These are phyloP conservation scores for Chaetoceros tenuissimus DNA, from an alignment of 108 stramenopile species.

Conservation along the genomic window DNA sequence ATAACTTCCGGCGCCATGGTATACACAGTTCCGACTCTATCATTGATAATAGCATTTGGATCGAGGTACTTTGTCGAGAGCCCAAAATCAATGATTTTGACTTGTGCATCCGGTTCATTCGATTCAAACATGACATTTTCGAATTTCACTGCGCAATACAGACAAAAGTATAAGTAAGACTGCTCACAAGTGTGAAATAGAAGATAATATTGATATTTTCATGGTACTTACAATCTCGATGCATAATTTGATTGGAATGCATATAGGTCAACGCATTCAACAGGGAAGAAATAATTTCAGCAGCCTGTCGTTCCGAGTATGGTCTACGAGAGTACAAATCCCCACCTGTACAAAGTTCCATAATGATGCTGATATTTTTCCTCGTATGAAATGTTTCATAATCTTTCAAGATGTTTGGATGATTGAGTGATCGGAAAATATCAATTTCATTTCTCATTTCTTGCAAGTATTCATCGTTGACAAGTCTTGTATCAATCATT, in stretches of 20 bases:
- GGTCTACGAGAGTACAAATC: conserved; percentile 54
- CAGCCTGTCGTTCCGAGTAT: conserved; percentile 65
- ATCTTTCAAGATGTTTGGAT: conserved; percentile 89
- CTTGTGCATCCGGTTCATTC: conserved; percentile 30
- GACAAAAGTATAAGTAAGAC: conserved; percentile 8
- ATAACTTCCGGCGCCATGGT: conserved; percentile 84
- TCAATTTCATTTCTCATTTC: conserved; percentile 76
- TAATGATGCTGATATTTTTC: conserved; percentile 61
- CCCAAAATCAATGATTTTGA: conserved; percentile 66
- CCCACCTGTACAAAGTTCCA: conserved; percentile 69
- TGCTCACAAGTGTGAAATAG: neutral
- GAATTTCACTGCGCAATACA: conserved; percentile 15
- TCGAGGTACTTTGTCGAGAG: conserved; percentile 28
- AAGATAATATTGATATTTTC: neutral
- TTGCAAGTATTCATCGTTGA: conserved; percentile 27
- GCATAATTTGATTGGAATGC: conserved; percentile 38
- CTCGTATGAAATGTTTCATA: conserved; percentile 72
- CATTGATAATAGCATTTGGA: conserved; percentile 26
- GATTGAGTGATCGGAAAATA: conserved; percentile 66
- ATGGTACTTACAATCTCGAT: conserved; percentile 32
- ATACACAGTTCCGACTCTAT: conserved; percentile 72
- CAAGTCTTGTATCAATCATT: too few species aligned
- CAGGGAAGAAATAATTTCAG: conserved; percentile 43
- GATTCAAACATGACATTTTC: conserved; percentile 83
- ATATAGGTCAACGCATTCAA: conserved; percentile 47